Base-by-base conservation (phyloP, 139 green algal genomes). In the Tetradesmus lagerheimii region DNA sequence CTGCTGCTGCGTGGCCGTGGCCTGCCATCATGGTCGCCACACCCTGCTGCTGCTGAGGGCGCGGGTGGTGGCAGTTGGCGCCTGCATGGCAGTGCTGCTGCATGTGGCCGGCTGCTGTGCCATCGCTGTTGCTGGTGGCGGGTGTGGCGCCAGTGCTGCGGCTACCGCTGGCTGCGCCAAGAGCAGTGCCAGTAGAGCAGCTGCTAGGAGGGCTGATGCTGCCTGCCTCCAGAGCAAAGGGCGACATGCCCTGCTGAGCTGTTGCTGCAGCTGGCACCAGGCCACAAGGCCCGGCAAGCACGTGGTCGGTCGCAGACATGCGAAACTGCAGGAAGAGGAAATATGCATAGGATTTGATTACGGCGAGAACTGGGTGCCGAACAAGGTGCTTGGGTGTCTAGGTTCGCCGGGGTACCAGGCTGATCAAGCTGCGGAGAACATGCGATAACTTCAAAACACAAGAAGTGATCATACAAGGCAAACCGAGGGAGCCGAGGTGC, bases 131-230 rank as follows among this genome's bases (percentile, higher is more conserved):
- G 45, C 45, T 77, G 31, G 45, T 38, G 29, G 75, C 74, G 9
- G 67, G 67, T 11, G n/a, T 38, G 20, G 67, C 67, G n/a, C n/a
- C 31, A 29, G n/a, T 78, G 67, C n/a, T 78, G 67, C n/a, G 67
- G 67, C 67, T 78, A n/a, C 67, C 31, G n/a, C 67, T 78, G 67
- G n/a, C 79, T 2, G 31, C 18, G 2, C 41, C 79, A 39, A 85
- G 50, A 25, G 79, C 79, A 41, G 79, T 85, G 23, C 79, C 41
- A 31, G 79, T 85, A 9, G 79, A 85, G 31, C 79, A 85, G 79
- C 79, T 85, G 79, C 41, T 67, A 67, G 79, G 79, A 37, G 79
- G 79, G 27, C 79, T 85, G 43, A 85, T 66, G 79, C 41, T 85
- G 41, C 79, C 79, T 38, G 79, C 23, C 34, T 71, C 57, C 20